phyloP scores from a whole-genome alignment of 495 filamentous ascomycete species.

The Penicillium pulvis region DNA sequence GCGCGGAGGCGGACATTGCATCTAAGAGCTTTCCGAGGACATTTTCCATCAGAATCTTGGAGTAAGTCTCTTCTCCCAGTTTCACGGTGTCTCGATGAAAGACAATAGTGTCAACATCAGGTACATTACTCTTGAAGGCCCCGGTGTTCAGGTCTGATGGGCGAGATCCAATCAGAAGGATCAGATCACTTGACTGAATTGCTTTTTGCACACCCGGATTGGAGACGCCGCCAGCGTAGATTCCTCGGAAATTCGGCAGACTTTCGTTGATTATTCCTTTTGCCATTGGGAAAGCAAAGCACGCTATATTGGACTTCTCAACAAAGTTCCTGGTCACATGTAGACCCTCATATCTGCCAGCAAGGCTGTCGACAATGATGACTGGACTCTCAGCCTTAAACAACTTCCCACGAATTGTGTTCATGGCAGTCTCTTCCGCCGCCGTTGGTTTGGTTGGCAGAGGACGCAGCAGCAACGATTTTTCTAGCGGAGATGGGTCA shows the following conservation, averaged over 20 bases:
- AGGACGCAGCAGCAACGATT: background rate
- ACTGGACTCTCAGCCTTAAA: constrained; percentile 6
- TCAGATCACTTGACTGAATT: constrained; percentile 15
- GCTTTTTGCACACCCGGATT: constrained; percentile 7
- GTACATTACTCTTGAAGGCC: constrained; percentile 7
- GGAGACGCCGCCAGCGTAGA: constrained; percentile 5
- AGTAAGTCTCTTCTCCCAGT: background rate
- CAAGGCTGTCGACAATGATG: constrained; percentile 16
- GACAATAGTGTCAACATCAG: constrained; percentile 13
- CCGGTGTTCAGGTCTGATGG: constrained; percentile 16
- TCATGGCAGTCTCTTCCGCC: constrained; percentile 9
- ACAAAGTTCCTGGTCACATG: constrained; percentile 11
- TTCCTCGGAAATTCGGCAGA: constrained; percentile 9
- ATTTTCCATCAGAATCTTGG: background rate
- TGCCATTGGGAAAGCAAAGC: constrained; percentile 14
- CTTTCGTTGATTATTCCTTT: constrained; percentile 18
- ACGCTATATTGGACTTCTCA: constrained; percentile 8
- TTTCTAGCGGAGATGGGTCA: constrained; percentile 12
- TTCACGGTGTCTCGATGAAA: constrained; percentile 8
- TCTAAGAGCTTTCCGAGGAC: constrained; percentile 13
- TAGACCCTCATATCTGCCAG: constrained; percentile 3
- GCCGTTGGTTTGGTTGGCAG: background rate
- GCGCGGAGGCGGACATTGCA: background rate
- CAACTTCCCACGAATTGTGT: background rate
- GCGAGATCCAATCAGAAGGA: constrained; percentile 15